These are phyloP conservation scores for Oryza glumipatula DNA, from an alignment of 176 grass and related monocot species.

Conservation along the genomic window DNA sequence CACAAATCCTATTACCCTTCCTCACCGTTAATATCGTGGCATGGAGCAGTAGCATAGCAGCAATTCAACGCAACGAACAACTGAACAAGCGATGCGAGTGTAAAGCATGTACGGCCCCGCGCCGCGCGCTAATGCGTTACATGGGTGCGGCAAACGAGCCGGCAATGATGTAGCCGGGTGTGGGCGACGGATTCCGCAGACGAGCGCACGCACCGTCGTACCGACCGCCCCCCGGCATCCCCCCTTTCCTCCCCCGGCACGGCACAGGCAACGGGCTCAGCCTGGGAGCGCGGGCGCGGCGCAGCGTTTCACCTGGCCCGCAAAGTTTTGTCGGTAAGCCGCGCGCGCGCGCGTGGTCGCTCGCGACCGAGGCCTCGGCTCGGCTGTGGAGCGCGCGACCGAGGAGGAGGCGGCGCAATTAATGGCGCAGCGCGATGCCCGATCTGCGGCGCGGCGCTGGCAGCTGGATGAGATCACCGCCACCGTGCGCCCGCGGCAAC, in stretches of 20 bases:
- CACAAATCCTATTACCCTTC: background rate
- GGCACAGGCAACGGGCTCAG: slow-evolving; percentile 1
- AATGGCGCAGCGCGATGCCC: slow-evolving; percentile 19
- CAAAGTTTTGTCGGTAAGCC: slow-evolving; percentile 10
- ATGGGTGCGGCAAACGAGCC: background rate
- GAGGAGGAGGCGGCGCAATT: slow-evolving; percentile 22
- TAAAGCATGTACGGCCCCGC: too few species aligned
- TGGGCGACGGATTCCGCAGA: slow-evolving; percentile 24
- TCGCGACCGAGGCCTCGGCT: too few species aligned
- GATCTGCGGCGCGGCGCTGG: slow-evolving; percentile 26
- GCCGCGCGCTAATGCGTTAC: background rate
- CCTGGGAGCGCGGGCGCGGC: background rate
- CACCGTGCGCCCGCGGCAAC: slow-evolving; percentile 37
- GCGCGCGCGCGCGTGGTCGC: background rate
- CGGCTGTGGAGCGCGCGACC: too few species aligned
- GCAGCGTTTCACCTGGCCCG: background rate
- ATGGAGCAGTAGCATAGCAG: background rate
- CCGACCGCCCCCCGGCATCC: background rate
- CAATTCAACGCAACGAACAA: background rate
- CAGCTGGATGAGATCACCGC: background rate
- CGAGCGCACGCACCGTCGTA: background rate
- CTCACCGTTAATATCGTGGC: background rate
- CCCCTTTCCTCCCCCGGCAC: slow-evolving; percentile 9
- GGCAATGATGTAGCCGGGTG: slow-evolving; percentile 3
- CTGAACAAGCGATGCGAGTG: too few species aligned